Percentiles rank a stretch among this genome's conserved stretches.
These are phyloP conservation scores for Lecanicillium sp. DNA, from an alignment of 2,329 filamentous ascomycete genomes.

Conservation along the genomic window DNA sequence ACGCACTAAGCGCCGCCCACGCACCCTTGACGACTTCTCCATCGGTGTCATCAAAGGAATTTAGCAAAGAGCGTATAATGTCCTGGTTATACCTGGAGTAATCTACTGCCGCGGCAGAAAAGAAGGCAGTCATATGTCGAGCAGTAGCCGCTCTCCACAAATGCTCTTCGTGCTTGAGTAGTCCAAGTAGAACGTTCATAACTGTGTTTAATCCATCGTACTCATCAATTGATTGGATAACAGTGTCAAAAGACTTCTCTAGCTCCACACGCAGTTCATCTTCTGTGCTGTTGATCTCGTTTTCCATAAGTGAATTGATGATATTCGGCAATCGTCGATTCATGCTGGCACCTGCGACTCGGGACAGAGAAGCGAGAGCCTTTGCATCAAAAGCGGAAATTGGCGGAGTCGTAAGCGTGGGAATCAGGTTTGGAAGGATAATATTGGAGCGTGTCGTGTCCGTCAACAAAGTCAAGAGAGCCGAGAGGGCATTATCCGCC, in stretches of 20 bases:
- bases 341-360: constrained; percentile 86
- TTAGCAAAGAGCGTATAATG: constrained; percentile 80
- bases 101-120: constrained; percentile 69
- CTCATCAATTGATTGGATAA: constrained; percentile 88
- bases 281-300: constrained; percentile 70
- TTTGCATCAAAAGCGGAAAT: constrained; percentile 93
- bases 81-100: constrained; percentile 96
- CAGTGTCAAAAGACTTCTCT: constrained; percentile 74
- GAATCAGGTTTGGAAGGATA: constrained; percentile 91
- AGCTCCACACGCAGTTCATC: constrained; percentile 67
- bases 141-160: constrained; percentile 70
- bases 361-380: constrained; percentile 83
- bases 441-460: constrained; percentile 92
- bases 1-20: constrained; percentile 77
- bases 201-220: constrained; percentile 90
- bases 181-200: constrained; percentile 84
- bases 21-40: constrained; percentile 77
- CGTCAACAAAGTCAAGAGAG: constrained; percentile 86
- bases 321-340: constrained; percentile 83
- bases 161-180: constrained; percentile 92
- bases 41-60: constrained; percentile 87
- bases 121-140: constrained; percentile 78
- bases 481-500: constrained; percentile 86
- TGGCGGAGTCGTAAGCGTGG: constrained; percentile 80
- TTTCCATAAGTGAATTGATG: constrained; percentile 90